Percentiles rank a stretch among this genome's conserved stretches.
Evolutionary conservation across 2,329 filamentous ascomycete species (phyloP).

Genomic region (Penicillium vulpinum): DNA sequence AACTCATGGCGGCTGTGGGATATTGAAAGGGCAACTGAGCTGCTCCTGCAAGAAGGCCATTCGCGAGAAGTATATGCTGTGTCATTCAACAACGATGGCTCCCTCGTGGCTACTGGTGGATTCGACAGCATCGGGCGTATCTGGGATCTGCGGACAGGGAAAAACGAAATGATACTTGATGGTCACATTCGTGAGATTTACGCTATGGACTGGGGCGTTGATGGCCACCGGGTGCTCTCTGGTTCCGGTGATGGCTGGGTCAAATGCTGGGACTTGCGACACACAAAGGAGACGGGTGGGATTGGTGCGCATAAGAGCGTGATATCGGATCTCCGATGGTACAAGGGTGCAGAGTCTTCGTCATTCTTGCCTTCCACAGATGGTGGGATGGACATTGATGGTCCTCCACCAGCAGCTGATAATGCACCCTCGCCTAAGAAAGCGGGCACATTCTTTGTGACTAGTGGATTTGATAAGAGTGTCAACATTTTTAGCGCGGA

Average conservation of each 20-base stretch:
- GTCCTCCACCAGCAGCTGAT: slow-evolving; percentile 7
- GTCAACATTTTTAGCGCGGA: slow-evolving; percentile 96
- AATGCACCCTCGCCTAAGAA: slow-evolving; percentile 67
- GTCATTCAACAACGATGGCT: slow-evolving; percentile 87
- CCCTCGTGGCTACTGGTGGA: slow-evolving; percentile 85
- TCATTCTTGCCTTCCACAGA: slow-evolving; percentile 60
- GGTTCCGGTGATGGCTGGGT: slow-evolving; percentile 93
- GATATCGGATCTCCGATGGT: slow-evolving; percentile 92
- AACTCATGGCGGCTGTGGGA: slow-evolving; percentile 98
- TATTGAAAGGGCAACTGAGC: slow-evolving; percentile 77
- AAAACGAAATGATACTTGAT: slow-evolving; percentile 94
- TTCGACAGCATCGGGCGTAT: slow-evolving; percentile 92
- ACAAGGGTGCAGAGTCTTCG: slow-evolving; percentile 77
- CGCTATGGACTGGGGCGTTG: slow-evolving; percentile 85
- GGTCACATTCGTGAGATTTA: slow-evolving; percentile 93
- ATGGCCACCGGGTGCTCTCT: slow-evolving; percentile 89
- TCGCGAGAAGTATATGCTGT: slow-evolving; percentile 90
- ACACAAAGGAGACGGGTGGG: slow-evolving; percentile 77
- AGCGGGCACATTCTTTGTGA: slow-evolving; percentile 87
- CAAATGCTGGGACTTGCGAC: slow-evolving; percentile 96
- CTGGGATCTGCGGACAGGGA: slow-evolving; percentile 89
- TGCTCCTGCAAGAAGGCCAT: slow-evolving; percentile 90
- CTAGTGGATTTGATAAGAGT: slow-evolving; percentile 87
- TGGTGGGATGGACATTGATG: slow-evolving; percentile 51
- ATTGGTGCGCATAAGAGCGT: slow-evolving; percentile 90